Evolutionary conservation across 2,329 filamentous ascomycete genomes (phyloP).

Genomic region (Rhynchosporium graminicola): DNA sequence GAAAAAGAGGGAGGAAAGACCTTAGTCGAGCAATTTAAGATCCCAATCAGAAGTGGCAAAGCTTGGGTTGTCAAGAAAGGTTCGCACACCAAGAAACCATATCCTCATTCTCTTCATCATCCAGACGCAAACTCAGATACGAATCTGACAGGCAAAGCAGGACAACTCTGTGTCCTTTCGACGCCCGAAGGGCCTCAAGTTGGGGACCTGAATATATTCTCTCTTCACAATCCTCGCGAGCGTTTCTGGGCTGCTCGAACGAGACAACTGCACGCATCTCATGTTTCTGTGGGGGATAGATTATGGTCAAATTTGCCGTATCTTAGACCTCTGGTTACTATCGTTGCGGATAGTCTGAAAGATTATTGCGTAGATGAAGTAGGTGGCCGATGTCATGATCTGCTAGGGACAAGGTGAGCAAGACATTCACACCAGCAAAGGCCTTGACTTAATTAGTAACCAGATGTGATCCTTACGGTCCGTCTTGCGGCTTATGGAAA

Average conservation of each 20-base stretch:
- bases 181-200: conserved; percentile 80
- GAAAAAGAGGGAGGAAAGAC: conserved; percentile 21
- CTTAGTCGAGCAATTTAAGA: conserved; percentile 54
- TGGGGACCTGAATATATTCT: conserved; percentile 82
- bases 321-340: conserved; percentile 72
- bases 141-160: conserved; percentile 44
- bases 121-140: background rate
- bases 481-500: conserved; percentile 15
- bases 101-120: background rate
- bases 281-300: conserved; percentile 70
- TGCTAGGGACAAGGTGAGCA: conserved; percentile 64
- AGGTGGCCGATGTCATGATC: conserved; percentile 72
- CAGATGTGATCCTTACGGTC: conserved; percentile 74
- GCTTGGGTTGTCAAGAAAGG: conserved; percentile 66
- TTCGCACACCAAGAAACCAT: conserved; percentile 6
- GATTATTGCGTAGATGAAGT: conserved; percentile 62
- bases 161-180: conserved; percentile 69
- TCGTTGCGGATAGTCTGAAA: conserved; percentile 66
- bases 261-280: conserved; percentile 74
- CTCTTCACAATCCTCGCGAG: conserved; percentile 72
- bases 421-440: background rate
- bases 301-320: conserved; percentile 79
- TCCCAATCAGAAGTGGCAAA: conserved; percentile 72
- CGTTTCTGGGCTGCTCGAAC: conserved; percentile 81
- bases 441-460: background rate